phyloP scores from a whole-genome alignment of 352 stramenopile species.

The Phytophthora multivora region DNA sequence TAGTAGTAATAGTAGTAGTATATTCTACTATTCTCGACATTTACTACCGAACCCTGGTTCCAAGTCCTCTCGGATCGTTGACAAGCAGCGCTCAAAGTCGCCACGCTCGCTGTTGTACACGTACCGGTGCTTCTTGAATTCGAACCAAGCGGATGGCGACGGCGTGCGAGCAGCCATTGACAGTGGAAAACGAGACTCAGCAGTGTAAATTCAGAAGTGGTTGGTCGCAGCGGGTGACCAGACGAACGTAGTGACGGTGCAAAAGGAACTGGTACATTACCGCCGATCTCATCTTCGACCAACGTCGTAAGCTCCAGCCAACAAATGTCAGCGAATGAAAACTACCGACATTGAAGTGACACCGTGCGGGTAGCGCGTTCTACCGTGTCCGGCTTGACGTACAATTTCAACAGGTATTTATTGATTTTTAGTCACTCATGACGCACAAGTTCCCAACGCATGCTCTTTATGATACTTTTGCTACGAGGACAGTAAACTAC shows the following conservation, averaged over 20 bases:
- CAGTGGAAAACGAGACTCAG: neutral
- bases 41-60: neutral
- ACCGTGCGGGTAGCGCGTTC: neutral
- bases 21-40: no score
- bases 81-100: conserved; percentile 59
- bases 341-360: neutral
- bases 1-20: no score
- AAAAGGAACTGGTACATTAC: no score
- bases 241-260: no score
- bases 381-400: neutral
- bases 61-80: conserved; percentile 39
- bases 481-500: conserved; percentile 15
- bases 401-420: conserved; percentile 11
- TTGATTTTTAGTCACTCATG: neutral
- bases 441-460: neutral
- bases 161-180: neutral
- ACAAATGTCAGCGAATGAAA: neutral
- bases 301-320: no score
- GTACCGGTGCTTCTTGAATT: conserved; percentile 76
- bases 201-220: neutral
- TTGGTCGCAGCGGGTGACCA: no score
- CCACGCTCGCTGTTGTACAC: conserved; percentile 56
- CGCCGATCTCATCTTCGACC: no score
- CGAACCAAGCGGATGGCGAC: conserved; percentile 46
- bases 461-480: conserved; percentile 18